phyloP scores from a whole-genome alignment of 2,329 filamentous ascomycete species.

The Aspergillus pseudoterreus region DNA sequence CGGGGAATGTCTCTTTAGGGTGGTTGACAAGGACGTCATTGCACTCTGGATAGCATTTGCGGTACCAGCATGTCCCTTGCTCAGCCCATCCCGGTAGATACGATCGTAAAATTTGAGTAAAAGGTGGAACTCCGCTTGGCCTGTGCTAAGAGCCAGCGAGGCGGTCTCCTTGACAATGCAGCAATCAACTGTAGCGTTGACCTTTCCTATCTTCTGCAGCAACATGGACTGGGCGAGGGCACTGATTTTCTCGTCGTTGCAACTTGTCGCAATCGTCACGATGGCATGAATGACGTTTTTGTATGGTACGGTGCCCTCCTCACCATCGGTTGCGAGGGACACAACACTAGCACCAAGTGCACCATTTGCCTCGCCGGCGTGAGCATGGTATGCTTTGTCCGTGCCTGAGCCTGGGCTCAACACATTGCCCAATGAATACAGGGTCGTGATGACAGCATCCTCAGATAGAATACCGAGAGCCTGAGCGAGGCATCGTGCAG shows the following conservation, averaged over 20 bases:
- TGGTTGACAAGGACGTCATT: constrained; percentile 72
- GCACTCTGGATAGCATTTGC: constrained; percentile 76
- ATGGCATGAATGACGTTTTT: constrained; percentile 93
- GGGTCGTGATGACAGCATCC: constrained; percentile 87
- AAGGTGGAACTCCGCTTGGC: constrained; percentile 76
- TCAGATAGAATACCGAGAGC: constrained; percentile 80
- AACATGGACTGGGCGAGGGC: constrained; percentile 93
- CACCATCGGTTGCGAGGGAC: constrained; percentile 69
- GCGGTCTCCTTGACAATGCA: constrained; percentile 82
- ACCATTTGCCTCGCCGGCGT: constrained; percentile 8
- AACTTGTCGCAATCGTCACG: constrained; percentile 78
- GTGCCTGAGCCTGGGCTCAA: constrained; percentile 66
- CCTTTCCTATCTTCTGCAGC: constrained; percentile 87
- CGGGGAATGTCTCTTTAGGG: constrained; percentile 63
- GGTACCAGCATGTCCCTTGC: constrained; percentile 64
- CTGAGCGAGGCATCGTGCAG: constrained; percentile 79
- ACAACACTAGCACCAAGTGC: constrained; percentile 45
- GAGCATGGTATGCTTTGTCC: constrained; percentile 43
- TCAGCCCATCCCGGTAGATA: constrained; percentile 68
- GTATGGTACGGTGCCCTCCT: constrained; percentile 76
- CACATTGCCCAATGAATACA: constrained; percentile 95
- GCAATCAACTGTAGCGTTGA: constrained; percentile 74
- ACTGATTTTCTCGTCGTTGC: constrained; percentile 85
- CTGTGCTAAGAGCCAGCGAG: constrained; percentile 70
- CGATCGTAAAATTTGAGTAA: constrained; percentile 79